Base-by-base conservation (phyloP, 2,329 filamentous ascomycete genomes). In the Cytospora mali region DNA sequence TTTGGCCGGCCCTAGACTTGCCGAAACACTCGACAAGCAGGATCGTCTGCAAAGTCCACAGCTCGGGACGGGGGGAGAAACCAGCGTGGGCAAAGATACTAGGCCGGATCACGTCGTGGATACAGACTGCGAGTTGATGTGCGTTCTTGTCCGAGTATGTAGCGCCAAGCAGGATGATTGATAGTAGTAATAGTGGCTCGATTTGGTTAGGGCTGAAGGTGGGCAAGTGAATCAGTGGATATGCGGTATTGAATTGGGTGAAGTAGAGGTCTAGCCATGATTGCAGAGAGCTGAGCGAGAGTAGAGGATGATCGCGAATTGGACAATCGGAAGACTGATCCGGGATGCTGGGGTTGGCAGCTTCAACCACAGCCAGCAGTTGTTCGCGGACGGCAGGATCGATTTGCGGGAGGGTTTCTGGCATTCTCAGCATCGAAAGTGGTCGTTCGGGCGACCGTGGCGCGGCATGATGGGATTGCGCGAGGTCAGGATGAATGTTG, bases 21-120 rank as follows among this genome's bases (percentile, higher is more conserved):
- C 86, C 86, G 61, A 88, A 88, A 66, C 85, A 88, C 66, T 88
- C 86, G 0, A 88, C 84, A 0, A 88, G 73, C 10, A 88, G 72
- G 35, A 88, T 86, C 0, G 84, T 83, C 64, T 88, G 84, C 0
- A 88, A 67, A 0, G 86, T 80, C 85, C 85, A 88, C 0, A 88
- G 73, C 25, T 84, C 79, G 0, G 86, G 85, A n/a, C 81, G 79
- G 0, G 85, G 76, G 0, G 79, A 84, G 69, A 88, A 88, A 0
- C 79, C 80, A 0, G 77, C 73, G 68, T 85, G 82, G 13, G 80
- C 80, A 58, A 88, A 83, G n/a, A 88, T 84, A 50, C 83, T 81
- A 7, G 83, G 81, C 10, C 84, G 77, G 6, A 88, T 76, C 1
- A 84, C 79, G 68, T 88, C 84, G 66, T 88, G 85, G 13, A 88